These are phyloP conservation scores for Puccinia coronata DNA, from an alignment of 1,284 basidiomycete species.

Conservation along the genomic window DNA sequence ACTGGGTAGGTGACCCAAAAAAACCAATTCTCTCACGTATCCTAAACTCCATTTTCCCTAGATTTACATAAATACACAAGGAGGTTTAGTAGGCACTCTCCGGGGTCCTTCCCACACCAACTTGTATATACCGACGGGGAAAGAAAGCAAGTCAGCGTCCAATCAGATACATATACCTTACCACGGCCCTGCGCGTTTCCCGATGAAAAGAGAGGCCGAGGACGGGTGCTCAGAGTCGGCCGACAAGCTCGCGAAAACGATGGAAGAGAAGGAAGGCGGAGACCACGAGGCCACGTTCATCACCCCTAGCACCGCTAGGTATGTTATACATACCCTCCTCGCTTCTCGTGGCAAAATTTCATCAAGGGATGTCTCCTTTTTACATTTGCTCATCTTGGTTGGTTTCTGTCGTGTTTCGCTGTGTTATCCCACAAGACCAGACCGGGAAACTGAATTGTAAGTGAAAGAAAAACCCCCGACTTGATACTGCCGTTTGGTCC, in stretches of 20 bases:
- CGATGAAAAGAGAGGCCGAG: slow-evolving; percentile 17
- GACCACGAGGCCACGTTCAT: neutral
- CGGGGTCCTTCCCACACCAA: no score
- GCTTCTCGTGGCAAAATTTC: neutral
- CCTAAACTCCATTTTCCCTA: no score
- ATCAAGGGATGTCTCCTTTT: neutral
- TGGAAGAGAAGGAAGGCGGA: neutral
- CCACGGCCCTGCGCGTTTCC: no score
- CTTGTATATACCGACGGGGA: no score
- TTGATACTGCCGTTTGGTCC: neutral
- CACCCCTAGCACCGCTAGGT: neutral
- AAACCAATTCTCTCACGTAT: no score
- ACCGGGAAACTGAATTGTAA: slow-evolving; percentile 38
- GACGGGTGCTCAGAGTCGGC: neutral
- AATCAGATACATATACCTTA: no score
- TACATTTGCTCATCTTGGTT: neutral
- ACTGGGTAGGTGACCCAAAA: no score
- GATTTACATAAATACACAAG: no score
- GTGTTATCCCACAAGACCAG: slow-evolving; percentile 18
- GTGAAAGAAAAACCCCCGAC: neutral
- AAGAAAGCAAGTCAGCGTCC: no score
- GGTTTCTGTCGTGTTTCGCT: neutral
- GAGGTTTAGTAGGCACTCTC: no score
- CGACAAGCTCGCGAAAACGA: neutral
- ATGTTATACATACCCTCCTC: no score